Conservation (phyloP, 2,329 filamentous ascomycete species). For the Exophiala lecanii-corni region DNA sequence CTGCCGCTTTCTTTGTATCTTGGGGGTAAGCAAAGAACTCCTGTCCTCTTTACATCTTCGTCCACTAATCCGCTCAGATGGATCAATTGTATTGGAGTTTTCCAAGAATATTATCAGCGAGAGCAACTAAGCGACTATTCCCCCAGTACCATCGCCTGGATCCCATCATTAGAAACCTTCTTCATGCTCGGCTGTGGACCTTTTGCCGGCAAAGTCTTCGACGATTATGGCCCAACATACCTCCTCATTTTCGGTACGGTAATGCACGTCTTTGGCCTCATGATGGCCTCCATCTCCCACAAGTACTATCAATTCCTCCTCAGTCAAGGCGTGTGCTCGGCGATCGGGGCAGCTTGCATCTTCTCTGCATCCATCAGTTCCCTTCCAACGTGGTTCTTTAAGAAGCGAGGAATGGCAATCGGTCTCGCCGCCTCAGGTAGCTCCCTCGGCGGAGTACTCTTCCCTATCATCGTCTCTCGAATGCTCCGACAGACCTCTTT, state of each 20-base stretch:
- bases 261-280: slow-evolving; percentile 54
- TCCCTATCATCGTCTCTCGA: slow-evolving; percentile 57
- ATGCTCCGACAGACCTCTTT: slow-evolving; percentile 52
- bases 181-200: slow-evolving; percentile 47
- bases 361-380: slow-evolving; percentile 42
- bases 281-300: slow-evolving; percentile 53
- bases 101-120: slow-evolving; percentile 56
- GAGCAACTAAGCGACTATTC: slow-evolving; percentile 47
- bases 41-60: slow-evolving; percentile 17
- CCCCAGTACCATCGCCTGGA: slow-evolving; percentile 58
- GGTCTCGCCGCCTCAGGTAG: slow-evolving; percentile 53
- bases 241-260: slow-evolving; percentile 49
- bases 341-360: slow-evolving; percentile 47
- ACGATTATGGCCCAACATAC: slow-evolving; percentile 57
- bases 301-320: slow-evolving; percentile 57
- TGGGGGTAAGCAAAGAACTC: slow-evolving; percentile 47
- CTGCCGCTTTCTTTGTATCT: slow-evolving; percentile 45
- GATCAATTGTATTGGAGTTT: slow-evolving; percentile 45
- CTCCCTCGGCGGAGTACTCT: slow-evolving; percentile 55
- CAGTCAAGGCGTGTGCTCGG: slow-evolving; percentile 51
- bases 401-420: slow-evolving; percentile 49
- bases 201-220: slow-evolving; percentile 60
- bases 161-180: slow-evolving; percentile 48
- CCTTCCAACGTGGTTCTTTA: slow-evolving; percentile 50
- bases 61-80: slow-evolving; percentile 22